Conservation (phyloP, 75 land plant species). For the Sequoia sempervirens region DNA sequence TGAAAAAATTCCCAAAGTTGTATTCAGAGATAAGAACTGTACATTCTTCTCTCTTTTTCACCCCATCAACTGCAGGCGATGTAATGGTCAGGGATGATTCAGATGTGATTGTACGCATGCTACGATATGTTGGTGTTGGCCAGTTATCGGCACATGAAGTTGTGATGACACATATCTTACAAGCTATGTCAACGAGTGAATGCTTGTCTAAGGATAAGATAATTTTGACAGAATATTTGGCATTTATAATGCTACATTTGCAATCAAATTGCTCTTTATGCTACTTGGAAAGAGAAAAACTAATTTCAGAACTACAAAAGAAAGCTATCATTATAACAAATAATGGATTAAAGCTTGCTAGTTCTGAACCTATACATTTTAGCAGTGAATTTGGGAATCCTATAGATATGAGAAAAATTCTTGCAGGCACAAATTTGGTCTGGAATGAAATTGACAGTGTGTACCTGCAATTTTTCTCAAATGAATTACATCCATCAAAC, state of each 20-base stretch:
- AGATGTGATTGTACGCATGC: slow-evolving; percentile 33
- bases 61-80: slow-evolving; percentile 7
- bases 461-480: slow-evolving; percentile 53
- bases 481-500: slow-evolving; percentile 16
- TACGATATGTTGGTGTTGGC: slow-evolving; percentile 62
- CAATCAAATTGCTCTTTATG: slow-evolving; percentile 60
- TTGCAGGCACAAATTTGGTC: slow-evolving; percentile 25
- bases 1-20: slow-evolving; percentile 47
- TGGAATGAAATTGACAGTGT: slow-evolving; percentile 73
- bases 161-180: slow-evolving; percentile 63
- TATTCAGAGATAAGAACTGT: slow-evolving; percentile 66
- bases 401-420: slow-evolving; percentile 41
- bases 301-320: slow-evolving; percentile 47
- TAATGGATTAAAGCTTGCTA: slow-evolving; percentile 49
- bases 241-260: slow-evolving; percentile 73
- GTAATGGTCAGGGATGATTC: slow-evolving; percentile 10
- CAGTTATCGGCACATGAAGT: slow-evolving; percentile 78
- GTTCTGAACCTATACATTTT: slow-evolving; percentile 64
- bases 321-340: slow-evolving; percentile 69
- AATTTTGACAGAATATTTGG: slow-evolving; percentile 64
- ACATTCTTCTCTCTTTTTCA: slow-evolving; percentile 42
- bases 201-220: slow-evolving; percentile 17
- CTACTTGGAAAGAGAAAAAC: slow-evolving; percentile 37
- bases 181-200: slow-evolving; percentile 31
- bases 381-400: slow-evolving; percentile 60